Conservation (phyloP, 108 stramenopile species). For the Cyclotella choctawhatcheeana region DNA sequence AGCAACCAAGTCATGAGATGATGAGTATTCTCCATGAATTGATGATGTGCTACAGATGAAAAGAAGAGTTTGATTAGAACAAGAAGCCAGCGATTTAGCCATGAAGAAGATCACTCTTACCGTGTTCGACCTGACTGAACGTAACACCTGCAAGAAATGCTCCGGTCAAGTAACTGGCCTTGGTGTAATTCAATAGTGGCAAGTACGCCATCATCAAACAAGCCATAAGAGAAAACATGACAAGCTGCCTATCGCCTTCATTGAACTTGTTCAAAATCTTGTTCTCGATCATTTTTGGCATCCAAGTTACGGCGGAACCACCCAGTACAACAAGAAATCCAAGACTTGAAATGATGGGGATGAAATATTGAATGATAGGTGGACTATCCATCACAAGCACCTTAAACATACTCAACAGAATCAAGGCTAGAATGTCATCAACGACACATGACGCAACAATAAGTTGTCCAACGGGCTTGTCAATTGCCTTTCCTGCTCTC, state of each 20-base stretch:
- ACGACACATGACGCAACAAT: constrained; percentile 64
- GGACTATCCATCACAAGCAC: constrained; percentile 29
- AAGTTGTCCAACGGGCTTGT: constrained; percentile 67
- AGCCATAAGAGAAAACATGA: constrained; percentile 41
- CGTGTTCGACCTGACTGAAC: constrained; percentile 52
- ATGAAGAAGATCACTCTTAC: no score
- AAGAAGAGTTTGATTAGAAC: no score
- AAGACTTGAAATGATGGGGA: constrained; percentile 47
- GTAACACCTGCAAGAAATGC: constrained; percentile 70
- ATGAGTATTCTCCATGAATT: constrained; percentile 46
- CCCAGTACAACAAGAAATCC: constrained; percentile 36
- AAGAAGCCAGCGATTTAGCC: no score
- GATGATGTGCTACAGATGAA: no score
- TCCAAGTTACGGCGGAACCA: constrained; percentile 36
- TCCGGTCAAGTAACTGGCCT: constrained; percentile 64
- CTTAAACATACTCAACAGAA: constrained; percentile 53
- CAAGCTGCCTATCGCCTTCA: constrained; percentile 32
- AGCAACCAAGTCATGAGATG: constrained; percentile 56
- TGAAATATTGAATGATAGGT: constrained; percentile 40
- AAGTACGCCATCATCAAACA: constrained; percentile 49
- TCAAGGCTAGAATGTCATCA: constrained; percentile 68
- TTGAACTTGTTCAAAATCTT: constrained; percentile 32
- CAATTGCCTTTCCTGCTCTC: constrained; percentile 48
- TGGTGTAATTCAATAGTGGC: constrained; percentile 55
- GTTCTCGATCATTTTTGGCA: constrained; percentile 51